Evolutionary conservation across 768 basidiomycete species (phyloP), one percentile per base, ranked within the genome.

Genomic region (Collybia sordida): DNA sequence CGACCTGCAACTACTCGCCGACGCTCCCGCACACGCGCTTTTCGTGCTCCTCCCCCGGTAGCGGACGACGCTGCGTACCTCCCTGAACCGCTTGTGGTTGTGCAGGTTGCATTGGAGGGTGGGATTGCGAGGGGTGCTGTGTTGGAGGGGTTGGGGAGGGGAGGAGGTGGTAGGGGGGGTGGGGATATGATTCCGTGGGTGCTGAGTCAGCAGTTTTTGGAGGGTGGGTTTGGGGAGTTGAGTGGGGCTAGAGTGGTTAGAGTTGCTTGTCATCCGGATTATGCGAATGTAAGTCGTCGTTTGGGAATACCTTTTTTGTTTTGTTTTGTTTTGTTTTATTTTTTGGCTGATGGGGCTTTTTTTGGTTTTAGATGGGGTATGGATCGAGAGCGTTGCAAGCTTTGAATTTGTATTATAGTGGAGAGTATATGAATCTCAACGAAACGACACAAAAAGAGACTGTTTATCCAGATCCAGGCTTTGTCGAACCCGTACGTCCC

Each of bases 151-250:
- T 63, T 98, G 12, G 82, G 85, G 25, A 78, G 93, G 37, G 96
- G 96, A 11, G n/a, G n/a, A n/a, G 31, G 3, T 31, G 73, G 87
- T 61, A 79, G 92, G 49, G 88, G 90, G 2, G 88, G 92, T 0
- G 97, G 97, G 1, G 97, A 99, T 71, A 85, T 99, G 83, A 97
- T 99, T 51, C 97, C 97, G 0, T 99, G 97, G 96, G 74, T 97
- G 21, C 74, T 99, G 40, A 85, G 90, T 38, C 93, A 94, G 65
- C 85, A 98, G 74, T 99, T 91, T 76, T 93, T 97, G 72, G 97
- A 99, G 67, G 87, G 81, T 57, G 88, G 90, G 64, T 99, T 99
- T 68, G 96, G 92, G 5, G 75, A 81, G 69, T 71, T 99, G 55
- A 93, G 91, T 35, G 97, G 97, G 0, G 96, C 90, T 5, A 74